Conservation (phyloP, 2,329 filamentous ascomycete species). For the Colletotrichum filicis region DNA sequence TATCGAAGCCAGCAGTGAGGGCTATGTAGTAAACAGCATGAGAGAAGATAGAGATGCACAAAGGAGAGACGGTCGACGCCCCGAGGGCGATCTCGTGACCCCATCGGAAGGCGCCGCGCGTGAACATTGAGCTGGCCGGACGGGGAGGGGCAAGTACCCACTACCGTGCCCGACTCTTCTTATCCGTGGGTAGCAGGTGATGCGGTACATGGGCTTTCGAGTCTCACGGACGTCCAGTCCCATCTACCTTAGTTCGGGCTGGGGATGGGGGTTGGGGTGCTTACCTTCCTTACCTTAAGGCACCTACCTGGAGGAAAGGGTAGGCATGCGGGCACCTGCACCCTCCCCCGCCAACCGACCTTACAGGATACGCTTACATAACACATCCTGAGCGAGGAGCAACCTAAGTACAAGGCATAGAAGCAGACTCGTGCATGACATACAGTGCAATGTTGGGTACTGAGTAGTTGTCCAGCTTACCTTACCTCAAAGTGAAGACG, state of each 20-base stretch:
- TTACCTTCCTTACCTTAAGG: background rate
- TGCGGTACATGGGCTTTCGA: too few relatives aligned
- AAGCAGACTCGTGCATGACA: too few relatives aligned
- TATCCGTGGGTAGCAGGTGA: background rate
- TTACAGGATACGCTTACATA: background rate
- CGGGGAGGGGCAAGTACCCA: background rate
- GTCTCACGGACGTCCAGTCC: too few relatives aligned
- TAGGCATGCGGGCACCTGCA: background rate
- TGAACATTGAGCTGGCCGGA: background rate
- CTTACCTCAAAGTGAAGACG: too few relatives aligned
- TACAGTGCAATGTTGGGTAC: too few relatives aligned
- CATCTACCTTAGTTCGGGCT: too few relatives aligned
- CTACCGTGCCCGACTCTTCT: too few relatives aligned
- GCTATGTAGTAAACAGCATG: slow-evolving; percentile 23
- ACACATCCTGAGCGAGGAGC: background rate
- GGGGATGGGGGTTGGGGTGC: background rate
- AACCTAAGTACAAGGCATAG: too few relatives aligned
- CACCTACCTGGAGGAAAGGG: too few relatives aligned
- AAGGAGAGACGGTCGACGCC: slow-evolving; percentile 11
- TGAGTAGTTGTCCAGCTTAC: too few relatives aligned
- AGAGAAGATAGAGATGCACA: slow-evolving; percentile 2
- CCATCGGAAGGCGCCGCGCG: slow-evolving; percentile 30
- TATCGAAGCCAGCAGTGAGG: background rate
- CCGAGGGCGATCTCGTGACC: slow-evolving; percentile 25
- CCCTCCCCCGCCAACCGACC: background rate